Base-by-base conservation (phyloP, 1,284 basidiomycete species). In the Puccinia brachypodii region DNA sequence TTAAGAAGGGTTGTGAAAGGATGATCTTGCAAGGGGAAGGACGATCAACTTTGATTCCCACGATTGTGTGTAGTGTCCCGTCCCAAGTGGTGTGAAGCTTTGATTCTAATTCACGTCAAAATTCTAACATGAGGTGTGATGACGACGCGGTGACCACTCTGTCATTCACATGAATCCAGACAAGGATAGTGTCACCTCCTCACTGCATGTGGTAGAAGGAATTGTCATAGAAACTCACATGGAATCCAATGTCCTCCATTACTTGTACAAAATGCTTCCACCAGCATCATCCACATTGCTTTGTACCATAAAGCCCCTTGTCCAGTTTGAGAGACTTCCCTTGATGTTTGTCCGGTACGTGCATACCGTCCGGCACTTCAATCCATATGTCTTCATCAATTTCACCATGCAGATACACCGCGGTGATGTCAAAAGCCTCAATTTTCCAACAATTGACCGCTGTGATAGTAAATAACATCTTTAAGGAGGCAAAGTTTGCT, bases 311-410 rank as follows among this genome's bases (percentile, higher is more conserved):
- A 1, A 76, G n/a, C 3, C 50, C 75, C 58, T 76, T 76, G 33
- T 47, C 33, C 36, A 76, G 40, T 38, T 62, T 42, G 13, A 58
- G 31, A 1, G 16, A 47, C 16, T 38, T 58, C 9, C 62, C 76
- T 11, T 33, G 28, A 31, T 71, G 68, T 14, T 71, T 42, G 13
- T 47, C 40, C 25, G 72, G 72, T 8, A 74, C 50, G 1, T 6
- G 1, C 58, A 76, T 42, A 2, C 53, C 68, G 11, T 53, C 44
- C 0, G 77, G 77, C 3, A 58, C n/a, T 53, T 60, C 42, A 16
- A 79, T n/a, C 42, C 64, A 79, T 36, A 79, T 44, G 3, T 79
- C 56, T 36, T 79, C 36, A 25, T 69, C 53, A 28, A 79, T 79
- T 0, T 22, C 8, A 3, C 66, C 64, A 53, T 79, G 64, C 0